Evolutionary conservation across 116 monocot genomes (phyloP).

Genomic region (Trichopus zeylanicus): DNA sequence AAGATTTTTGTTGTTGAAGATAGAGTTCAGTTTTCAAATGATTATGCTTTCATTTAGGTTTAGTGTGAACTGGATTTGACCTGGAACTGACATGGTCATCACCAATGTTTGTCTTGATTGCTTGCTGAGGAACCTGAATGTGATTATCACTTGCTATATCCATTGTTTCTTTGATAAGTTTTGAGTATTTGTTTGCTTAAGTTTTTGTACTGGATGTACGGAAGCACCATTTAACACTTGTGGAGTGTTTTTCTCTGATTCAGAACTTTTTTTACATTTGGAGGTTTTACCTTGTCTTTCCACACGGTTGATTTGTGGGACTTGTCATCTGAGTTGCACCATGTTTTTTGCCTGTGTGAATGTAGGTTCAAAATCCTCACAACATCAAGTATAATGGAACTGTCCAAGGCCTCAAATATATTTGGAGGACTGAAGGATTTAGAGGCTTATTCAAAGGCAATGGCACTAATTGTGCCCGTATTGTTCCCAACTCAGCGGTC

Average conservation of each 20-base stretch:
- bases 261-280: too few species aligned
- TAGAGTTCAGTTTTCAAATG: neutral
- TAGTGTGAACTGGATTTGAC: too few species aligned
- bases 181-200: too few species aligned
- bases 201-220: neutral
- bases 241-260: too few species aligned
- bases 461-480: slow-evolving; percentile 98
- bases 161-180: too few species aligned
- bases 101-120: too few species aligned
- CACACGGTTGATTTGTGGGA: neutral
- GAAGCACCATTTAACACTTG: too few species aligned
- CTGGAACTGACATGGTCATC: too few species aligned
- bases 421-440: slow-evolving; percentile 93
- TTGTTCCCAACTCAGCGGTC: slow-evolving; percentile 96
- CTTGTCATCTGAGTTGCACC: neutral
- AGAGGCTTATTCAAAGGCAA: slow-evolving; percentile 97
- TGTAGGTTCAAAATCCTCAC: slow-evolving; percentile 94
- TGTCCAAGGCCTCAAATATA: slow-evolving; percentile 90
- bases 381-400: slow-evolving; percentile 96
- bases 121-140: too few species aligned
- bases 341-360: neutral
- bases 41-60: too few species aligned
- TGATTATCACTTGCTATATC: too few species aligned
- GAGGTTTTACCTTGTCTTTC: too few species aligned
- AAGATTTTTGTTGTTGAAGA: neutral